Evolutionary conservation across 2,329 filamentous ascomycete genomes (phyloP).

Genomic region (Nigrospora sphaerica): DNA sequence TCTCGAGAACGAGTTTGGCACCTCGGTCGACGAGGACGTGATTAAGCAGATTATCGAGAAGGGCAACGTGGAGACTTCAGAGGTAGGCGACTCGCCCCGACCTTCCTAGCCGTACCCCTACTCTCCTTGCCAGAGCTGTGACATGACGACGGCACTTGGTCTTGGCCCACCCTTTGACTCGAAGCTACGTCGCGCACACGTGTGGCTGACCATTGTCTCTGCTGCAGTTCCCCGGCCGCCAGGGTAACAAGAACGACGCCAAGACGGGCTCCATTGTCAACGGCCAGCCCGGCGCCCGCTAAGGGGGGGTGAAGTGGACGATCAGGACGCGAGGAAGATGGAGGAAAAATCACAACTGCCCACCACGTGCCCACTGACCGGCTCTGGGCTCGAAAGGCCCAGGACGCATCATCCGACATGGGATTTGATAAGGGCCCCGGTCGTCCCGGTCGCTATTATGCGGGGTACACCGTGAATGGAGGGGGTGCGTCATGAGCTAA

Average conservation of each 20-base stretch:
- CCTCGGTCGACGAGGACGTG: slow-evolving; percentile 68
- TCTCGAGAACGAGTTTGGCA: slow-evolving; percentile 84
- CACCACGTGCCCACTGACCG: no score
- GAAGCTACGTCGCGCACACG: no score
- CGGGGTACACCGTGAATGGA: no score
- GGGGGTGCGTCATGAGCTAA: no score
- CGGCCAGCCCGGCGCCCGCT: slow-evolving; percentile 21
- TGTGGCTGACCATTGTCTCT: neutral
- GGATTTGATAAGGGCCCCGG: no score
- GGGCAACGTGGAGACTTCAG: slow-evolving; percentile 58
- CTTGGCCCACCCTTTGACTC: no score
- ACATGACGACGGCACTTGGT: neutral
- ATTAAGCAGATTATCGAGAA: slow-evolving; percentile 75
- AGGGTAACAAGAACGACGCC: slow-evolving; percentile 46
- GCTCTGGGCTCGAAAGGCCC: no score
- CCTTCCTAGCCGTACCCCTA: neutral
- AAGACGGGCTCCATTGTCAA: slow-evolving; percentile 32
- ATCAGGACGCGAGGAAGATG: no score
- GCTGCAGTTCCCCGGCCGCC: slow-evolving; percentile 42
- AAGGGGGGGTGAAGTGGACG: neutral
- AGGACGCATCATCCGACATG: no score
- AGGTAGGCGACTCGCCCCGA: slow-evolving; percentile 29
- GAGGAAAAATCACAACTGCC: no score
- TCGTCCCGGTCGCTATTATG: no score
- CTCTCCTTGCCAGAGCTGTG: slow-evolving; percentile 1